These are phyloP conservation scores for Trypanosoma brucei DNA, from an alignment of 208 protist genomes.

Conservation along the genomic window DNA sequence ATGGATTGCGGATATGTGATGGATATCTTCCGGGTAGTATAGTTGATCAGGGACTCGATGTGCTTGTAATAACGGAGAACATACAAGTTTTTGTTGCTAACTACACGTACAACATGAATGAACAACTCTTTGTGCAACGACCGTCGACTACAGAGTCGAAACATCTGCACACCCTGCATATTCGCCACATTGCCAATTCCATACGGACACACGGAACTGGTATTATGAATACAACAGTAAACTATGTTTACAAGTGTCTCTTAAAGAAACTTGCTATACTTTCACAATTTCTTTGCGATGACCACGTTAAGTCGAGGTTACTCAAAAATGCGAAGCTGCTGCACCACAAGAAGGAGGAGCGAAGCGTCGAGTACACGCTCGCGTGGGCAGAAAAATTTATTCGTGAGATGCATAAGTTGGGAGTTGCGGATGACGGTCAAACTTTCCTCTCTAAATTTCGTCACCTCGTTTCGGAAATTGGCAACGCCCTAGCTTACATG, in stretches of 20 bases:
- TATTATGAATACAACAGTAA: conserved; percentile 98
- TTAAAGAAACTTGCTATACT: conserved; percentile 92
- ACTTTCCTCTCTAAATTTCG: conserved; percentile 93
- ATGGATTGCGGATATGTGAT: conserved; percentile 85
- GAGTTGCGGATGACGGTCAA: conserved; percentile 62
- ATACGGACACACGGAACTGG: conserved; percentile 96
- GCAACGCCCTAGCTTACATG: conserved; percentile 97
- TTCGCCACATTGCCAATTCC: conserved; percentile 95
- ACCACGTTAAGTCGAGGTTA: conserved; percentile 92
- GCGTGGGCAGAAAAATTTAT: conserved; percentile 89
- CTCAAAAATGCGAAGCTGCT: conserved; percentile 71
- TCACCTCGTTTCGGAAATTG: conserved; percentile 96
- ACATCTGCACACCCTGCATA: conserved; percentile 94
- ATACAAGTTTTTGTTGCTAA: conserved; percentile 96
- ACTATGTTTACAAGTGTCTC: conserved; percentile 96
- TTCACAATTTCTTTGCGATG: conserved; percentile 96
- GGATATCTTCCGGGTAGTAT: conserved; percentile 91
- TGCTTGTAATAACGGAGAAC: conserved; percentile 97
- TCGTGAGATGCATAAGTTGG: conserved; percentile 91
- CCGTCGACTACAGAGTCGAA: conserved; percentile 75
- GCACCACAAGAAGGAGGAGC: conserved; percentile 51
- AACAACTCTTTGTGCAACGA: conserved; percentile 94
- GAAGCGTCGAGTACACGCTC: conserved; percentile 85
- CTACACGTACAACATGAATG: conserved; percentile 98
- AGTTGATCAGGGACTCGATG: conserved; percentile 94